Base-by-base conservation (phyloP, 352 stramenopile species). In the Thraustotheca clavata region DNA sequence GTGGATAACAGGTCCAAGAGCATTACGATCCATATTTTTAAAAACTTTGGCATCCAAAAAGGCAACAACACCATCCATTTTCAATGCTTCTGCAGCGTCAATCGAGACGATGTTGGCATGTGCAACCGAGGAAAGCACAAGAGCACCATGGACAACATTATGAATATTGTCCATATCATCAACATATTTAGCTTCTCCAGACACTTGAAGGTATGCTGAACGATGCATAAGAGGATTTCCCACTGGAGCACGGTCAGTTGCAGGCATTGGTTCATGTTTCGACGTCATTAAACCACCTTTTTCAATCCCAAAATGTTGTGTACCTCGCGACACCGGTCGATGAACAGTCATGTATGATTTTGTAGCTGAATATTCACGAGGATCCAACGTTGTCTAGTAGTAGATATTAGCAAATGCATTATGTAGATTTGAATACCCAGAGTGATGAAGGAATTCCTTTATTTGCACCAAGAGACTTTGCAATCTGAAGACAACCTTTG, bases 181-280 rank as follows among this genome's bases (percentile, higher is more conserved):
- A 0, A 79, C 87, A 76, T 99, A 99, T n/a, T 87, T 48, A 0
- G 96, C 96, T 69, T 98, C 96, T 5, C 96, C 96, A 0, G 91
- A 97, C 33, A 96, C 95, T 73, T 99, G 94, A 22, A 97, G 48
- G 49, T 96, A 88, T 12, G 86, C 82, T 6, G 90, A 97, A 47
- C 94, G 93, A 74, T 99, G 94, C 68, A 91, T 92, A n/a, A 93
- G 70, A 4, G 87, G 69, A 57, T 97, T 81, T 33, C 94, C 96
- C 7, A 98, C 92, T 32, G 83, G 83, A 1, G 73, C 69, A 20
- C 83, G 76, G 43, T 79, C 75, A 0, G 67, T 75, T 3, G 24
- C 68, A 54, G 79, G 69, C 0, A 80, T 60, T n/a, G 71, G 69
- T 34, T 76, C 65, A 55, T 88, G 76, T 41, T 84, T 84, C 5